Evolutionary conservation across 176 grass and related monocot genomes (phyloP).

Genomic region (Dendrocalamus sinicus): DNA sequence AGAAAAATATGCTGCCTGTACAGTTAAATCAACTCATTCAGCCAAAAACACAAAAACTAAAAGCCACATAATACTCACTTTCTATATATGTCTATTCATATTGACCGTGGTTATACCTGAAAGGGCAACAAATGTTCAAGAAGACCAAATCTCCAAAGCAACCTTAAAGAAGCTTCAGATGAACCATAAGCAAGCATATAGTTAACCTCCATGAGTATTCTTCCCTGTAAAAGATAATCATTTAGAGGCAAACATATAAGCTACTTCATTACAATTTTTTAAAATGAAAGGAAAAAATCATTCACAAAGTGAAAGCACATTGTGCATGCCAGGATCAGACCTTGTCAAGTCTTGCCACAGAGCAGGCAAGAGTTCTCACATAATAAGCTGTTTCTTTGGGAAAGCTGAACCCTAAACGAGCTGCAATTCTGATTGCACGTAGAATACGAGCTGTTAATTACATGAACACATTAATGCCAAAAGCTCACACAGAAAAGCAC

Average conservation of each 20-base stretch:
- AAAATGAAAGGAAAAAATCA: slow-evolving; percentile 21
- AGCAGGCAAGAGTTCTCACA: slow-evolving; percentile 81
- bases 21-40: slow-evolving; percentile 37
- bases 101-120: slow-evolving; percentile 54
- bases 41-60: slow-evolving; percentile 34
- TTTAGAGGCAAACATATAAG: slow-evolving; percentile 30
- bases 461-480: slow-evolving; percentile 49
- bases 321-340: slow-evolving; percentile 48
- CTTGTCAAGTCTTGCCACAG: slow-evolving; percentile 84
- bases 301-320: slow-evolving; percentile 20
- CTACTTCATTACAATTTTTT: background rate
- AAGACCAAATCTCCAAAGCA: slow-evolving; percentile 97
- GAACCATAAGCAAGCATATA: slow-evolving; percentile 99
- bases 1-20: slow-evolving; percentile 95
- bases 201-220: slow-evolving; percentile 95
- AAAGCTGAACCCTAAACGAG: slow-evolving; percentile 90
- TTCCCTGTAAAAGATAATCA: slow-evolving; percentile 57
- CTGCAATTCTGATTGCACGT: slow-evolving; percentile 99
- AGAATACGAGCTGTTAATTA: slow-evolving; percentile 95
- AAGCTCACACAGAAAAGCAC: slow-evolving; percentile 32
- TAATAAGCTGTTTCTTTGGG: slow-evolving; percentile 94
- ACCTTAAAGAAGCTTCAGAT: slow-evolving; percentile 89
- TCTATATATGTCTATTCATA: slow-evolving; percentile 20
- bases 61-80: slow-evolving; percentile 15
- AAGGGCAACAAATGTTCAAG: slow-evolving; percentile 91